Evolutionary conservation across 2,329 filamentous ascomycete genomes (phyloP).

Genomic region (Pseudogymnoascus sp.): DNA sequence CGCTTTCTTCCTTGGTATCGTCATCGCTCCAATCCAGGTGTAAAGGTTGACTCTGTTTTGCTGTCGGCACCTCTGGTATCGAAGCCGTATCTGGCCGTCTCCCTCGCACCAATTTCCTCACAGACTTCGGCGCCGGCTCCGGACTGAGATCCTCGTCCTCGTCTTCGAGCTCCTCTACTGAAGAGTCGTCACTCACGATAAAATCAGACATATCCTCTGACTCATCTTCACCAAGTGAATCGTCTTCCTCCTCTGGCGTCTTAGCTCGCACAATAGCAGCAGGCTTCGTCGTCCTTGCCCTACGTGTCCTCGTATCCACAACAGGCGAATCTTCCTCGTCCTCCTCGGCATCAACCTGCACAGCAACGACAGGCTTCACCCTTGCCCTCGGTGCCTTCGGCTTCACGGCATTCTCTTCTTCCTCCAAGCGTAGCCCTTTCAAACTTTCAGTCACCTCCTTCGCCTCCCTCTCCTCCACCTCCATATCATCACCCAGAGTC

Average conservation of each 20-base stretch:
- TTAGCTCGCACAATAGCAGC: not conserved
- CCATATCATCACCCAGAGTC: too few relatives aligned
- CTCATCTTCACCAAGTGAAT: not conserved
- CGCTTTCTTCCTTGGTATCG: not conserved
- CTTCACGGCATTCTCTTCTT: not conserved
- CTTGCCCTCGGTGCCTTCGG: not conserved
- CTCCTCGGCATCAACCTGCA: not conserved
- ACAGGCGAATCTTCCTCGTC: conserved; percentile 13
- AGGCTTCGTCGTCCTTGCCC: not conserved
- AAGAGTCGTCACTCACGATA: conserved; percentile 24
- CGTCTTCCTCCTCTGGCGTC: not conserved
- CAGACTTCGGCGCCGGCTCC: conserved; percentile 17
- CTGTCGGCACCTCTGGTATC: not conserved
- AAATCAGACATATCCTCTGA: conserved; percentile 25
- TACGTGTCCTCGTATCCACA: not conserved
- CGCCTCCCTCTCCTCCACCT: too few relatives aligned
- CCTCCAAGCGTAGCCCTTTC: not conserved
- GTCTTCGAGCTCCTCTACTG: conserved; percentile 18
- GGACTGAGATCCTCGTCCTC: conserved; percentile 18
- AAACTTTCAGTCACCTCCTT: too few relatives aligned
- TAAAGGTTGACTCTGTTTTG: not conserved
- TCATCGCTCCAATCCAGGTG: not conserved
- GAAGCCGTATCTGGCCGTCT: conserved; percentile 13
- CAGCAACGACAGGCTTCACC: not conserved
- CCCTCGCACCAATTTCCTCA: conserved; percentile 23